Evolutionary conservation across 768 basidiomycete species (phyloP), one percentile per base, ranked within the genome.

Genomic region (Macrocybe gigantea): DNA sequence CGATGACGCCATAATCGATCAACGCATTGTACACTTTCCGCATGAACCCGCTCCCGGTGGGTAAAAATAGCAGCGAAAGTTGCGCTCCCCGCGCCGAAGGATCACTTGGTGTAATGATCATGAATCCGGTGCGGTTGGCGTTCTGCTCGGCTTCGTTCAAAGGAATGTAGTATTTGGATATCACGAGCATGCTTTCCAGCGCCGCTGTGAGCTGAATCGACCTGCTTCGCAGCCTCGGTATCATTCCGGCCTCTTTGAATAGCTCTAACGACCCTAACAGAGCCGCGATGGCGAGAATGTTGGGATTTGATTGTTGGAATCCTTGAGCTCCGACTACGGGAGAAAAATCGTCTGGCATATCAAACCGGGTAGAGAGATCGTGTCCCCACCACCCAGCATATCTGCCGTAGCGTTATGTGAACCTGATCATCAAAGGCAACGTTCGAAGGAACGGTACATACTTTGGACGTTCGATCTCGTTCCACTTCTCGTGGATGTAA

Each of bases 321-420:
- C 93, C 93, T 64, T 92, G 88, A 0, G 96, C 96, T 47, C 96
- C 96, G 13, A 74, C 76, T 52, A 90, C 88, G 7, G 93, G 86
- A 41, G 78, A 78, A 68, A 96, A 99, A 44, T 60, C 72, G 9
- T 85, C 72, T 29, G 88, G 85, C 95, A 98, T 98, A 47, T 77
- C 70, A 71, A 99, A 98, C 31, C 96, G 85, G 35, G 93, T 94
- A 45, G 71, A 60, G 30, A 83, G 75, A 57, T 92, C 82, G 63
- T 97, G 93, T 39, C 96, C 96, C 95, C 95, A 99, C 96, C 96
- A 99, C 39, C 96, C 96, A 36, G 92, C 84, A 51, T 82, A 82
- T 60, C 96, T 96, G 48, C 6, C 22, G 22, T 22, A 22, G 22
- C 22, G 22, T 22, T 22, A 22, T 22, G 22, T 22, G 22, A 22